A percentile compares a stretch with the other conserved stretches of the same genome.
Evolutionary conservation across 257 asterid species (phyloP).

Genomic region (Solanum pinnatisectum): DNA sequence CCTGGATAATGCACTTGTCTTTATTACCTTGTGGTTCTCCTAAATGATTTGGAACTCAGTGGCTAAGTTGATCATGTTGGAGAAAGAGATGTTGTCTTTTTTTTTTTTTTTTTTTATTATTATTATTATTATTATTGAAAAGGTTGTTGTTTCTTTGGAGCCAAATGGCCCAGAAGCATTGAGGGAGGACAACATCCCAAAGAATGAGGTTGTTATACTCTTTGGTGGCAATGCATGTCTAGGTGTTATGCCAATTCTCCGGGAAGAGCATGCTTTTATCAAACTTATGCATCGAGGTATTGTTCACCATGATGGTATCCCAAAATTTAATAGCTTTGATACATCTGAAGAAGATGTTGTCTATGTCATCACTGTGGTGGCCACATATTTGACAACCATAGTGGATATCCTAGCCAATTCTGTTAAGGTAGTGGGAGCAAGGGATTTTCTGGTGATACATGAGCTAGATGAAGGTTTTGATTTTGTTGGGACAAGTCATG

Average conservation of each 20-base stretch:
- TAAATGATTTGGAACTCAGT: neutral
- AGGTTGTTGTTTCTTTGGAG: neutral
- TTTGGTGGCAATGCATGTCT: neutral
- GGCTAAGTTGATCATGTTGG: neutral
- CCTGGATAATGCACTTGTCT: too few relatives aligned
- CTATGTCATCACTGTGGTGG: neutral
- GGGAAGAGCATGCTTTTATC: neutral
- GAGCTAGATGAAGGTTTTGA: neutral
- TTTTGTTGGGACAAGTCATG: neutral
- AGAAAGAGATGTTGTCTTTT: too few relatives aligned
- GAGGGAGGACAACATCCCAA: neutral
- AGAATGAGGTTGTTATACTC: neutral
- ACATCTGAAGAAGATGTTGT: neutral
- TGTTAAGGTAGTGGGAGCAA: neutral
- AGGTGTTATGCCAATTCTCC: neutral
- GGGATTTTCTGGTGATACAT: neutral
- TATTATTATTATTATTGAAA: neutral
- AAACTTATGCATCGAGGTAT: neutral
- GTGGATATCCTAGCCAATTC: too few relatives aligned
- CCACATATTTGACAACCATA: too few relatives aligned
- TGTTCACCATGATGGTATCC: neutral
- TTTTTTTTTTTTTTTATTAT: too few relatives aligned
- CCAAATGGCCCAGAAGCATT: neutral
- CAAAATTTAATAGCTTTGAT: too few relatives aligned
- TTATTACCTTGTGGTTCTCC: neutral